Conservation (phyloP, 139 green algal species). For the Picochlorum sp. region DNA sequence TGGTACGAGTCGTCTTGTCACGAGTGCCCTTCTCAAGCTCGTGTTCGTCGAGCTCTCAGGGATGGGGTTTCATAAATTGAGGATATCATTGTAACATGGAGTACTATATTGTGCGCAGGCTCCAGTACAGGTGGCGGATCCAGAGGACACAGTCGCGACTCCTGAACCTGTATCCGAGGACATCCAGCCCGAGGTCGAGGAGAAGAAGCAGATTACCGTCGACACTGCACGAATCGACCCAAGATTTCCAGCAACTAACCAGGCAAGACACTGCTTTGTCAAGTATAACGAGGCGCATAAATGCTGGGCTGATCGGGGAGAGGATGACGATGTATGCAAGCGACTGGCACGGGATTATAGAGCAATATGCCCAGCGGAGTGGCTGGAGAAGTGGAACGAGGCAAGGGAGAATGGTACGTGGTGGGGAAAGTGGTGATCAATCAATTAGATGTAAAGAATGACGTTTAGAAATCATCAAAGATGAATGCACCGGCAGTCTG, state of each 20-base stretch:
- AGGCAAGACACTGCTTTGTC: conserved; percentile 77
- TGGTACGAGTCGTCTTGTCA: too few relatives aligned
- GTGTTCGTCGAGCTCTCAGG: not conserved
- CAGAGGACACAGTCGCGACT: too few relatives aligned
- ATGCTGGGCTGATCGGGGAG: conserved; percentile 62
- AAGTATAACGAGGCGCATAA: conserved; percentile 93
- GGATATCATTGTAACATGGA: not conserved
- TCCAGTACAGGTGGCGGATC: too few relatives aligned
- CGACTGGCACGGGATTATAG: conserved; percentile 68
- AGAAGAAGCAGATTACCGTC: conserved; percentile 14
- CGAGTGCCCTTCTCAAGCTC: too few relatives aligned
- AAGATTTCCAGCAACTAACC: conserved; percentile 85
- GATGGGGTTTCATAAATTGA: not conserved
- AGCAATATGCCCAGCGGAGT: conserved; percentile 78
- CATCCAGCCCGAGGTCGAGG: conserved; percentile 2
- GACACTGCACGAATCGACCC: conserved; percentile 68
- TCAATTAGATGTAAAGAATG: too few relatives aligned
- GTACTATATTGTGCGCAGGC: too few relatives aligned
- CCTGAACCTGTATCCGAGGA: too few relatives aligned
- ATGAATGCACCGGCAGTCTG: too few relatives aligned
- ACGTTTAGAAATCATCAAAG: too few relatives aligned
- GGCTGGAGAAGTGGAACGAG: conserved; percentile 64
- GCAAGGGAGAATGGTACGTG: conserved; percentile 47
- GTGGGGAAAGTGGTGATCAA: conserved; percentile 5
- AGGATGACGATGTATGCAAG: conserved; percentile 59